These are phyloP conservation scores for Kwoniella sp. DNA, from an alignment of 768 basidiomycete genomes.

Conservation along the genomic window DNA sequence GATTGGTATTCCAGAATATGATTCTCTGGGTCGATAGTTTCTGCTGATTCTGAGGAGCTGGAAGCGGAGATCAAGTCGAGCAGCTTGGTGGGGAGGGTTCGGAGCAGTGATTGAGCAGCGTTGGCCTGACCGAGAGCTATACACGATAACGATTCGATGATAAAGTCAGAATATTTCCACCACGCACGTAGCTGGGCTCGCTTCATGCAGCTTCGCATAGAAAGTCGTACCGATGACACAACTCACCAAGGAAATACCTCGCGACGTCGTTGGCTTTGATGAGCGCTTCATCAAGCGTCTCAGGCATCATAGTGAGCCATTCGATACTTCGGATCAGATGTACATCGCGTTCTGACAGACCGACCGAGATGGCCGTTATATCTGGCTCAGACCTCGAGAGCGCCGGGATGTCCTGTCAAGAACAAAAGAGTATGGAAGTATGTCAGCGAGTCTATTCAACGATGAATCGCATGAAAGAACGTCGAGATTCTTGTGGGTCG, in stretches of 20 bases:
- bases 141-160: too few species aligned
- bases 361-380: constrained; percentile 39
- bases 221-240: too few species aligned
- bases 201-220: too few species aligned
- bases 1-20: constrained; percentile 46
- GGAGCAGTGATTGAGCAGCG: constrained; percentile 60
- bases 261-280: constrained; percentile 84
- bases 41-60: neutral
- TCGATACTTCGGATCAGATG: constrained; percentile 83
- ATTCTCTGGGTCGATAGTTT: constrained; percentile 29
- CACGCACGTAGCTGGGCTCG: too few species aligned
- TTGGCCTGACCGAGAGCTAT: constrained; percentile 73
- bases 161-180: too few species aligned
- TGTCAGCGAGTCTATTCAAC: neutral
- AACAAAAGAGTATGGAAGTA: neutral
- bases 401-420: constrained; percentile 40
- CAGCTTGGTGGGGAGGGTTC: constrained; percentile 45
- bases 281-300: constrained; percentile 75
- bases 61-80: constrained; percentile 21
- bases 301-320: constrained; percentile 80
- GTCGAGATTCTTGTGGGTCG: too few species aligned
- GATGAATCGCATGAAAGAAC: too few species aligned
- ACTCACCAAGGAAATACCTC: constrained; percentile 83
- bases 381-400: constrained; percentile 48
- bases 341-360: constrained; percentile 45